Evolutionary conservation across 805 yeast species (phyloP), one percentile per base, ranked within the genome.

Genomic region (Ogataea philodendri): DNA sequence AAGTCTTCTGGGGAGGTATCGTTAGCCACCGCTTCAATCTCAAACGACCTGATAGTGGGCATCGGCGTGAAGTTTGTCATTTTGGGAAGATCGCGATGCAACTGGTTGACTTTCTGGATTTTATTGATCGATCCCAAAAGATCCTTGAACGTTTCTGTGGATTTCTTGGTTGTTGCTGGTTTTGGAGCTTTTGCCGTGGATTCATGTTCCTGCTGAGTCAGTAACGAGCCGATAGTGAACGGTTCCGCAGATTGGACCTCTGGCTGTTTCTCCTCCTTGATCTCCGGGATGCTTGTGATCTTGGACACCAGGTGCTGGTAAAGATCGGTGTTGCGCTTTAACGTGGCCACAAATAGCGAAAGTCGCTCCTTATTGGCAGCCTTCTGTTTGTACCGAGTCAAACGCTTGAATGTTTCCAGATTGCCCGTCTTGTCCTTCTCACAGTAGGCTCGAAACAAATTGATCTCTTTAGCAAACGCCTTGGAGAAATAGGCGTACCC

Each of bases 11-110:
- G 37, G 8, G 21, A n/a, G 9, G 37, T 42, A 11, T 18, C 19
- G 16, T 35, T 20, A 9, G 28, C 7, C 9, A 28, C 13, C 6
- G 21, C 16, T 8, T 24, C n/a, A 30, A 9, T 28, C 39, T 5
- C 18, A 6, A 24, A 22, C 15, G 32, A 38, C 7, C 16, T 26
- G 11, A 22, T 15, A 1, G 47, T 38, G 10, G 57, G 56, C 32
- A 40, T 39, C 3, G 57, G 49, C 3, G 47, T 43, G n/a, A 56
- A 43, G 6, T 43, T 31, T 7, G 59, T 52, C 60, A 55, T 52
- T 25, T 29, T 41, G 3, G 59, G 55, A 11, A 51, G 39, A 3
- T 44, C 41, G 10, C 20, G 19, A 8, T 39, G 30, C 16, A 27
- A 20, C 15, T 17, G 21, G 5, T 42, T 30, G 4, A 35, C 26